A percentile compares a stretch with the other conserved stretches of the same genome.
These are phyloP conservation scores for Ophiostoma perfectum DNA, from an alignment of 2,329 filamentous ascomycete species.

Conservation along the genomic window DNA sequence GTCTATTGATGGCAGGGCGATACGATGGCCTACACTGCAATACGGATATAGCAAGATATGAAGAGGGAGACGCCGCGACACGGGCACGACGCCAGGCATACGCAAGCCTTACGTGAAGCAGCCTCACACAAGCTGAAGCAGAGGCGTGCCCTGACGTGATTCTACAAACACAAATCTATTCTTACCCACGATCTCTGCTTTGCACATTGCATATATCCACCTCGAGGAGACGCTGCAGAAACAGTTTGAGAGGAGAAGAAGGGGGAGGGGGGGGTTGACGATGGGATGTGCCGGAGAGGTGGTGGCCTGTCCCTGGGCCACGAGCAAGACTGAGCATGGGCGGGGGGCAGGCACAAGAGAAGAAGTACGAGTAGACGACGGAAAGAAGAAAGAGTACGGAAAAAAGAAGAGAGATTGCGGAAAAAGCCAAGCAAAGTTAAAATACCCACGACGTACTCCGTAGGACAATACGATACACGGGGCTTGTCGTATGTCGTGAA, in stretches of 20 bases:
- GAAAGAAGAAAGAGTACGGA: too few species aligned
- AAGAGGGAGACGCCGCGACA: too few species aligned
- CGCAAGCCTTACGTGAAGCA: neutral
- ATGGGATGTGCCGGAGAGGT: too few species aligned
- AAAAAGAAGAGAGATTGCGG: too few species aligned
- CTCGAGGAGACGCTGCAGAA: neutral
- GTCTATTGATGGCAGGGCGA: neutral
- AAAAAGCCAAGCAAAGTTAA: conserved; percentile 14
- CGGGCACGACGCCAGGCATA: neutral
- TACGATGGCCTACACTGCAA: too few species aligned
- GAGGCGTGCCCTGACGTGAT: neutral
- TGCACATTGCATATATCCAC: too few species aligned
- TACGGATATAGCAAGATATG: too few species aligned
- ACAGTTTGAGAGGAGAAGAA: neutral
- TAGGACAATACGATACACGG: neutral
- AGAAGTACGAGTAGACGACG: neutral
- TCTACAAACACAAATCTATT: too few species aligned
- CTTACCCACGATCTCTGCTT: too few species aligned
- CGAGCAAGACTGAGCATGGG: neutral
- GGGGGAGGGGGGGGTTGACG: too few species aligned
- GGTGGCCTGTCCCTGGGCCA: neutral
- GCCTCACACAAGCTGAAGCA: neutral
- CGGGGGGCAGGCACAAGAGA: neutral
- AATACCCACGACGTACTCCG: neutral
- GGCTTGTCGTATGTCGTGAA: neutral